These are phyloP conservation scores for Linanthus parryae DNA, from an alignment of 148 eudicot genomes.

Conservation along the genomic window DNA sequence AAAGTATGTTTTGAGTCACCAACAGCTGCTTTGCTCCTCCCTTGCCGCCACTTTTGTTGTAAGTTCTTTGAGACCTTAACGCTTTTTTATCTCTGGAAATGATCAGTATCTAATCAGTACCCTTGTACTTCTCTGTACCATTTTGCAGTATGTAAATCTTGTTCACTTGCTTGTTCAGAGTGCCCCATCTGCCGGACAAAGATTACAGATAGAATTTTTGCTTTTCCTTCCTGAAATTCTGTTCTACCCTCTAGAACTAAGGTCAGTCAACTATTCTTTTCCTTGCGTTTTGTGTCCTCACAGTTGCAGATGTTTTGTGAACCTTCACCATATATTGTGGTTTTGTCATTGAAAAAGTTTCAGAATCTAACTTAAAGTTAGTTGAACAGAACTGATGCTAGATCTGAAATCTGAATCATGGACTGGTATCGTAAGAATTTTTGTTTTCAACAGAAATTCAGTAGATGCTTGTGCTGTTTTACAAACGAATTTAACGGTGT, in stretches of 20 bases:
- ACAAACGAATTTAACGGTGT: too few species aligned
- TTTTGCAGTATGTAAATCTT: constrained; percentile 79
- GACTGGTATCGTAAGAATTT: too few species aligned
- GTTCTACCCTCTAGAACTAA: constrained; percentile 12
- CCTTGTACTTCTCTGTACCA: background rate
- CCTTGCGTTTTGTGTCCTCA: too few species aligned
- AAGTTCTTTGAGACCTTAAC: constrained; percentile 18
- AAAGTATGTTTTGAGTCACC: constrained; percentile 87
- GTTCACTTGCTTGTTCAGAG: constrained; percentile 67
- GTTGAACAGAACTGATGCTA: too few species aligned
- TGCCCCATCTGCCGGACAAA: constrained; percentile 79
- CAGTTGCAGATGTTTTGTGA: too few species aligned
- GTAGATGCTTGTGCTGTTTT: too few species aligned
- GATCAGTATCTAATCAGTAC: background rate
- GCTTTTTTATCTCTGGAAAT: background rate
- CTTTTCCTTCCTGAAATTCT: constrained; percentile 44
- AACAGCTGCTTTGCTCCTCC: constrained; percentile 78
- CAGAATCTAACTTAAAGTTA: too few species aligned
- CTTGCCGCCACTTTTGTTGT: constrained; percentile 82
- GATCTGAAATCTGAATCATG: too few species aligned
- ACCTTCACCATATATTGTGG: too few species aligned
- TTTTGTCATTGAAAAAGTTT: too few species aligned
- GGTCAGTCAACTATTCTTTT: constrained; percentile 26
- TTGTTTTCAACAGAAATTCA: too few species aligned
- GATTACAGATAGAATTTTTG: constrained; percentile 70